These are phyloP conservation scores for Aspergillus tubingensis DNA, from an alignment of 2,329 filamentous ascomycete species.

Conservation along the genomic window DNA sequence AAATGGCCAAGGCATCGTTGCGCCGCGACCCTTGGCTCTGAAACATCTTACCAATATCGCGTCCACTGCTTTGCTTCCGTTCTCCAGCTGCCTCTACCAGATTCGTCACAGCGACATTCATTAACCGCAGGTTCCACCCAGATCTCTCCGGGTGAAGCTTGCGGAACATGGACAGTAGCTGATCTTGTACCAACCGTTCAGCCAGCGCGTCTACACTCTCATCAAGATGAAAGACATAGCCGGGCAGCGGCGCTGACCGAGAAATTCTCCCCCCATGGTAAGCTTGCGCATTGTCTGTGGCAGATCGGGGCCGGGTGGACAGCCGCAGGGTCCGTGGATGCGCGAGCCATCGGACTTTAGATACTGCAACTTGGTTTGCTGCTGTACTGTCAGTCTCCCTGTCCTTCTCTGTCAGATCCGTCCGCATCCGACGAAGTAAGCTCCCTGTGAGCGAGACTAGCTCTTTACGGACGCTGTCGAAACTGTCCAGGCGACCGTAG, in stretches of 20 bases:
- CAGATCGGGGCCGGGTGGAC: slow-evolving; percentile 68
- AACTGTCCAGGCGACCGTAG: slow-evolving; percentile 69
- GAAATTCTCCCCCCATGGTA: slow-evolving; percentile 71
- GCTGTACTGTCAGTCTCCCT: slow-evolving; percentile 35
- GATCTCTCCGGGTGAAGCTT: slow-evolving; percentile 68
- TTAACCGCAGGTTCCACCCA: slow-evolving; percentile 76
- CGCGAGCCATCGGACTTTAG: slow-evolving; percentile 67
- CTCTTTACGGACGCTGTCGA: slow-evolving; percentile 66
- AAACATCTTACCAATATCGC: slow-evolving; percentile 84
- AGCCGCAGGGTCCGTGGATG: slow-evolving; percentile 79
- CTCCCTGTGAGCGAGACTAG: slow-evolving; percentile 68
- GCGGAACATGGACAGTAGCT: slow-evolving; percentile 70
- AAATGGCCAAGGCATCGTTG: slow-evolving; percentile 56
- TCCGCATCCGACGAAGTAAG: slow-evolving; percentile 74
- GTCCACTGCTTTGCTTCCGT: slow-evolving; percentile 58
- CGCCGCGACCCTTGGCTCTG: slow-evolving; percentile 69
- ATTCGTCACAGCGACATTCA: slow-evolving; percentile 87
- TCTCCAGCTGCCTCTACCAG: slow-evolving; percentile 65
- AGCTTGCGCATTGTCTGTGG: slow-evolving; percentile 55
- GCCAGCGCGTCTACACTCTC: slow-evolving; percentile 62
- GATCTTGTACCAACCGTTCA: slow-evolving; percentile 68
- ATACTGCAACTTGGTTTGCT: not conserved
- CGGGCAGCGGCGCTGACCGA: slow-evolving; percentile 71
- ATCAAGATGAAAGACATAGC: slow-evolving; percentile 68
- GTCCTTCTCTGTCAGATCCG: slow-evolving; percentile 67